These are phyloP conservation scores for Gamarada debralockiae DNA, from an alignment of 495 filamentous ascomycete genomes.

Conservation along the genomic window DNA sequence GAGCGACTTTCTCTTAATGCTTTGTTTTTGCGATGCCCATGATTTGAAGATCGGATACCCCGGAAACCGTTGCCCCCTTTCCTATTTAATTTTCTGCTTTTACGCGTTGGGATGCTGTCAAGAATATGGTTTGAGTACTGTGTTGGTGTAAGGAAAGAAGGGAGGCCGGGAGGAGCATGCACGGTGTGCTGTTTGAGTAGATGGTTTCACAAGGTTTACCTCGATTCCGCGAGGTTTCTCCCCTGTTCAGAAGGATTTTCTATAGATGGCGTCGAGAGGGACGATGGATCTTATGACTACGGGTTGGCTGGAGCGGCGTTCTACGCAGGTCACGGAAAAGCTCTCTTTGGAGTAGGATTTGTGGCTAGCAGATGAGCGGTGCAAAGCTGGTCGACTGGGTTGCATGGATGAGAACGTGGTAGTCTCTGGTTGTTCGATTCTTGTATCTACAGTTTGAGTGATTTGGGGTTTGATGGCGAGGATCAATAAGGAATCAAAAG, in stretches of 20 bases:
- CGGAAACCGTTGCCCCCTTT: neutral
- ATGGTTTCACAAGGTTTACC: neutral
- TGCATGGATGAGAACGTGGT: neutral
- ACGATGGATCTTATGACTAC: neutral
- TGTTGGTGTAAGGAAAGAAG: neutral
- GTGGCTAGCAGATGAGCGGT: neutral
- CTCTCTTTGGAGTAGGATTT: neutral
- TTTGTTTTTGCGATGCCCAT: neutral
- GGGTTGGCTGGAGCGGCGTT: neutral
- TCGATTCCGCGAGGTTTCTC: neutral
- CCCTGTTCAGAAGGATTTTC: neutral
- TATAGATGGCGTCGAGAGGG: neutral
- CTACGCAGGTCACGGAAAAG: neutral
- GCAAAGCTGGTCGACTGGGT: neutral
- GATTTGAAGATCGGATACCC: constrained; percentile 11
- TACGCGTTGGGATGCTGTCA: too few relatives aligned
- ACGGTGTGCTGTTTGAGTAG: neutral
- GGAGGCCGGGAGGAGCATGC: neutral
- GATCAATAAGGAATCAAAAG: neutral
- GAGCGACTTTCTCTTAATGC: too few relatives aligned
- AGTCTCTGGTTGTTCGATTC: neutral
- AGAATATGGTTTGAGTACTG: neutral
- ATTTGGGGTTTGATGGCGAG: neutral
- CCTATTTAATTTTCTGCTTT: neutral
- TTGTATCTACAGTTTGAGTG: neutral